Evolutionary conservation across 495 filamentous ascomycete species (phyloP), one percentile per base, ranked within the genome.

Genomic region (Saxophila tyrrhenica): DNA sequence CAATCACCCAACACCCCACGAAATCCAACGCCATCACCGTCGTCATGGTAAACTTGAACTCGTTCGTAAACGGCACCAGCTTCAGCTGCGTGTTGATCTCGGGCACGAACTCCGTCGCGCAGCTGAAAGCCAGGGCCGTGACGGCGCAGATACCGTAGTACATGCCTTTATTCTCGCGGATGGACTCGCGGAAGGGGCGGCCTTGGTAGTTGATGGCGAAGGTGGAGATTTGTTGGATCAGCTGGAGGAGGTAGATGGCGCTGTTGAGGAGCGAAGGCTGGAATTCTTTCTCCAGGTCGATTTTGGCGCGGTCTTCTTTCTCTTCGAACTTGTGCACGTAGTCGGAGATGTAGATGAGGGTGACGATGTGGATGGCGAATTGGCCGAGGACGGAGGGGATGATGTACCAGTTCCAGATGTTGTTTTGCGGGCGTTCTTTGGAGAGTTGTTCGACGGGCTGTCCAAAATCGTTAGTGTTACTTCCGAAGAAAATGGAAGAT

Each of bases 121-220:
- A 96, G 44, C 86, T 86, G 70, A 99, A 97, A 8, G 92, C 92
- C 44, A 97, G 84, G 22, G 70, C 87, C 3, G 89, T 84, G 9
- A 95, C 90, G 50, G 83, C 84, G 7, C 97, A 71, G 48, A 99
- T 83, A 53, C 92, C 94, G 78, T 84, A 97, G 74, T 90, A 99
- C 92, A 99, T 99, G 65, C 88, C 88, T 62, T 79, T 82, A 73
- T 99, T 99, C 73, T 97, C 94, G 1, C 84, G 80, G 50, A 99
- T 88, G 9, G 85, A 84, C 70, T 99, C 92, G 52, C 92, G 85
- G 82, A 99, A 99, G 2, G 92, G 92, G 21, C 92, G 85, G 52
- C 92, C 92, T 69, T 99, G 92, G 73, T 99, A 99, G 75, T 99
- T 99, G 78, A 97, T 92, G 38, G 92, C 90, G 65, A 99, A 99